Percentiles rank a stretch among this genome's conserved stretches.
phyloP scores from a whole-genome alignment of 495 filamentous ascomycete species.

The Chaetomium fimeti region DNA sequence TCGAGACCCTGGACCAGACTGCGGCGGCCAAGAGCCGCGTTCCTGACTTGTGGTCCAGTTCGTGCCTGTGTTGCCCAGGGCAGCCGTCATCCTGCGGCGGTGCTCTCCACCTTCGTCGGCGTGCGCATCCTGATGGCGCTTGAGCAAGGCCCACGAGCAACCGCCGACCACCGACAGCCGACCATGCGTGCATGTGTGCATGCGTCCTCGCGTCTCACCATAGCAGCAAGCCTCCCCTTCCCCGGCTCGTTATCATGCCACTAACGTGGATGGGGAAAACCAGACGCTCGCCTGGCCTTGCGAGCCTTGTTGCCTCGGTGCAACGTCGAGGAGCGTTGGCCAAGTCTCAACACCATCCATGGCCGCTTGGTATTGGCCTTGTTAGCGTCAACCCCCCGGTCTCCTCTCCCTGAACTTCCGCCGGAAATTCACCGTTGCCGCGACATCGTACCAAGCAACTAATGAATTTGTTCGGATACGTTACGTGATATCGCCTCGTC shows the following conservation, averaged over 20 bases:
- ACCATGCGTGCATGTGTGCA: not conserved
- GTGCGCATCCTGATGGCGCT: not conserved
- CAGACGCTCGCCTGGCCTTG: not conserved
- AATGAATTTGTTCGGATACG: too few species aligned
- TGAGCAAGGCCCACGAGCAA: not conserved
- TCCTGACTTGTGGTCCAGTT: slow-evolving; percentile 2
- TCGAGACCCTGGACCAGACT: not conserved
- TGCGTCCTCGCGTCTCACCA: too few species aligned
- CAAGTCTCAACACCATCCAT: not conserved
- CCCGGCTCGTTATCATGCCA: not conserved
- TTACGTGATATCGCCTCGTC: too few species aligned
- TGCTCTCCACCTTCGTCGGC: not conserved
- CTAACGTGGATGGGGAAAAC: not conserved
- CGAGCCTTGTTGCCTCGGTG: not conserved
- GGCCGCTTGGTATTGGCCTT: too few species aligned
- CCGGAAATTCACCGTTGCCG: too few species aligned
- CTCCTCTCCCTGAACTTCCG: not conserved
- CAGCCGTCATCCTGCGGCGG: slow-evolving; percentile 1
- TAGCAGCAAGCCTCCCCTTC: too few species aligned
- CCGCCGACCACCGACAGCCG: too few species aligned
- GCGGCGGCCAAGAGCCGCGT: not conserved
- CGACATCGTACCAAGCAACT: too few species aligned
- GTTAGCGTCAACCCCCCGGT: not conserved
- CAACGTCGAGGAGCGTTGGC: not conserved
- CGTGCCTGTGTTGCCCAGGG: slow-evolving; percentile 11